Evolutionary conservation across 164 flowering plant species (phyloP).

Genomic region (Hamamelis virginiana): DNA sequence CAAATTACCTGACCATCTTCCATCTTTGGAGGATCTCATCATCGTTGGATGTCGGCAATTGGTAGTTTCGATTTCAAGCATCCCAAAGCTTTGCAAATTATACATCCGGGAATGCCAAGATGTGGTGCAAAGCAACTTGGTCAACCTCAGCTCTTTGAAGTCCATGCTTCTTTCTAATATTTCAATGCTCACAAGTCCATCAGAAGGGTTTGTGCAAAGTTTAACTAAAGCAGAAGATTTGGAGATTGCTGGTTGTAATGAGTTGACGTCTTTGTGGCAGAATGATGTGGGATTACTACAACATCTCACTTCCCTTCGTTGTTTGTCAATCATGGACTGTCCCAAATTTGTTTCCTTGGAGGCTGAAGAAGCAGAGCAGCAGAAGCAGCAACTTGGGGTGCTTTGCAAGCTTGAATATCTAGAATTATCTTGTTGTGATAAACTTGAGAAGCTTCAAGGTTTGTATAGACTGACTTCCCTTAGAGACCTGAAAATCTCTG

Average conservation of each 20-base stretch:
- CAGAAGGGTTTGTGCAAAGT: neutral
- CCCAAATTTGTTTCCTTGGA: too few species aligned
- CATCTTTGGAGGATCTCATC: slow-evolving; percentile 1
- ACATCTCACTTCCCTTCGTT: neutral
- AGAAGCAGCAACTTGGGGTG: too few species aligned
- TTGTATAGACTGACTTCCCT: slow-evolving; percentile 4
- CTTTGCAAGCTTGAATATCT: too few species aligned
- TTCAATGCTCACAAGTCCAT: neutral
- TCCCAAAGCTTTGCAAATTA: neutral
- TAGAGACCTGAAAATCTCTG: slow-evolving; percentile 2
- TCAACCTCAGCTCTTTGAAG: neutral
- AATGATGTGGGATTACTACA: neutral
- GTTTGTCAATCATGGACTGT: neutral
- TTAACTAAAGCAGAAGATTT: neutral
- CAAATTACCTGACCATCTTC: slow-evolving; percentile 5
- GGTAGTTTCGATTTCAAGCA: neutral
- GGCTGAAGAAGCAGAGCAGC: too few species aligned
- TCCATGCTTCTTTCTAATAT: slow-evolving; percentile 3
- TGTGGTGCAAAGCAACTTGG: neutral
- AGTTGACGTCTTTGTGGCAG: neutral
- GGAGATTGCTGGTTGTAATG: slow-evolving; percentile 1
- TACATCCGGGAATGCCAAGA: neutral
- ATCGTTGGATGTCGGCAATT: neutral
- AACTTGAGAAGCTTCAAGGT: slow-evolving; percentile 7
- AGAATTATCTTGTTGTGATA: too few species aligned